Base-by-base conservation (phyloP, 345 rosid genomes). In the Arabis hirsuta region DNA sequence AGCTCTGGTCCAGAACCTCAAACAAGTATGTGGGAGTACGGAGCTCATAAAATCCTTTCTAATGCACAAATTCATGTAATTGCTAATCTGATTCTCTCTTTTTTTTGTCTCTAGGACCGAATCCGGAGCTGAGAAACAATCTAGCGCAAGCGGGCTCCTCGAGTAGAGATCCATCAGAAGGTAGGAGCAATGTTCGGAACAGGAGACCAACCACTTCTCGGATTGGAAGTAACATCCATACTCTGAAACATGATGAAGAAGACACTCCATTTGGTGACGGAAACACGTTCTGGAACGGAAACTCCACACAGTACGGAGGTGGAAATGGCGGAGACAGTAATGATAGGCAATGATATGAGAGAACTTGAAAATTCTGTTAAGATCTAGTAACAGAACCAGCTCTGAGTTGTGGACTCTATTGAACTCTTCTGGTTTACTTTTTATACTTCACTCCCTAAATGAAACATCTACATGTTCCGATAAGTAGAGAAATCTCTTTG, bases 241-340 rank as follows among this genome's bases (percentile, higher is more conserved):
- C 89, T 0, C 80, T 93, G 67, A 94, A 75, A 64, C 97, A 53
- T 2, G 87, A 90, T 27, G 96, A 86, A 55, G 76, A 93, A 64
- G 97, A 89, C 54, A 39, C 58, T 22, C 80, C 69, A n/a, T 87
- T 86, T 71, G 76, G 53, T 16, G 96, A 73, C 39, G 84, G 88
- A 69, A 92, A 92, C 61, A 29, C 91, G 26, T 92, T 84, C 71
- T 88, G 98, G 98, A 92, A 92, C 45, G 98, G 96, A 72, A 92
- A 92, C 65, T 90, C 96, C 3, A 90, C 98, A 11, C 84, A 92
- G 71, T 92, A 84, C 43, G 97, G 96, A 2, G 80, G 80, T 51
- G 74, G 77, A 45, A 76, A 38, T 12, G 81, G 83, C 50, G 83
- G 76, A 72, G 79, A 75, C 58, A 8, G 44, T 62, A 62, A 64